Evolutionary conservation across 2,329 filamentous ascomycete species (phyloP).

Genomic region (Alternaria gaisen): DNA sequence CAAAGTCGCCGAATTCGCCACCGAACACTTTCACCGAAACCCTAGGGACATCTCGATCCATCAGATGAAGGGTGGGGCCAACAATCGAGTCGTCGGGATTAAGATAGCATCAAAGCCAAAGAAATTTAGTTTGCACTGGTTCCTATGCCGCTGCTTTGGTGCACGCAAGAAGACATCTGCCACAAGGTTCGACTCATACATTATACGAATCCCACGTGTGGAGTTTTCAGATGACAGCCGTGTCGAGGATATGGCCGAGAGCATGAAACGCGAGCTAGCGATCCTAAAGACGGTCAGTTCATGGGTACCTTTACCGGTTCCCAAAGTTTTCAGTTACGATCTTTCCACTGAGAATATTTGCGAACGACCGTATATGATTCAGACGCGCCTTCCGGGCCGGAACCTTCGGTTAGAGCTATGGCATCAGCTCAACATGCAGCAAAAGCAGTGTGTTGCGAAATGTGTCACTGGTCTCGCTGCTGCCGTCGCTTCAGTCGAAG

Average conservation of each 20-base stretch:
- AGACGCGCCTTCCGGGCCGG: neutral
- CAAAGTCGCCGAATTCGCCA: neutral
- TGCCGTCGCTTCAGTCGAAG: neutral
- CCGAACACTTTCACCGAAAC: neutral
- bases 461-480: neutral
- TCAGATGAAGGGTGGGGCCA: neutral
- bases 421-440: accelerated
- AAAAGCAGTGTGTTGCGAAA: neutral
- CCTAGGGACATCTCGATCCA: neutral
- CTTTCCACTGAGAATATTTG: neutral
- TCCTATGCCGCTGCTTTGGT: neutral
- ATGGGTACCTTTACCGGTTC: conserved; percentile 7
- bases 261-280: conserved; percentile 6
- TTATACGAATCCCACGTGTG: conserved; percentile 19
- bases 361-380: neutral
- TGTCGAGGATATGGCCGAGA: conserved; percentile 5
- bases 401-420: neutral
- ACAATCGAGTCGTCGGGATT: neutral
- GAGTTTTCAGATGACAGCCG: neutral
- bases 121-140: neutral
- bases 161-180: neutral
- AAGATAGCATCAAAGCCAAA: neutral
- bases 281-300: neutral
- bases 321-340: conserved; percentile 4
- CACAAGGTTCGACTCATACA: neutral